These are phyloP conservation scores for Penicillium cataractarum DNA, from an alignment of 495 filamentous ascomycete species.

Conservation along the genomic window DNA sequence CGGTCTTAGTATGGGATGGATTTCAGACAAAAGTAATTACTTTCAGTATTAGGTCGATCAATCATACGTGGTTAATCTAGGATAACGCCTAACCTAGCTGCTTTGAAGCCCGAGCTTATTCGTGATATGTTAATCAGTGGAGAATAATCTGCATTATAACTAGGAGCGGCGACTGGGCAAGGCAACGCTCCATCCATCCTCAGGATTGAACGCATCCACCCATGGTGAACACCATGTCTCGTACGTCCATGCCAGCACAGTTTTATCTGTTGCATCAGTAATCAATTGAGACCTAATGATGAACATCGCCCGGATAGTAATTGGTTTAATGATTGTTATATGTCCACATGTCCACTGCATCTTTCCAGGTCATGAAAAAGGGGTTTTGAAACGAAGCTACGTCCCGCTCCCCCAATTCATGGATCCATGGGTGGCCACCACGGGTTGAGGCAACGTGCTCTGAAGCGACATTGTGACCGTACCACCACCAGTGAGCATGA, in stretches of 20 bases:
- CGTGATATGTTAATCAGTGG: neutral
- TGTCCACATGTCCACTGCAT: constrained; percentile 4
- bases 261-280: neutral
- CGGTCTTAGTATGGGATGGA: neutral
- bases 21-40: neutral
- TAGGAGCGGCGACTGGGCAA: neutral
- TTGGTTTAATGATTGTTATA: neutral
- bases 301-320: constrained; percentile 1
- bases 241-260: neutral
- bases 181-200: neutral
- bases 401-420: constrained; percentile 3
- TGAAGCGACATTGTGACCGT: constrained; percentile 1
- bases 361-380: constrained; percentile 4
- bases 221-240: neutral
- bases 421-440: constrained; percentile 3
- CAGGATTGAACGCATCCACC: neutral
- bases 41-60: neutral
- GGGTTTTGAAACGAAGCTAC: constrained; percentile 1
- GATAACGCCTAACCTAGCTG: neutral
- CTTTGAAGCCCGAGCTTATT: neutral
- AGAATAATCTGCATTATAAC: neutral
- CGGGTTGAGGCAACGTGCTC: neutral
- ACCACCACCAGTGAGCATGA: constrained; percentile 4
- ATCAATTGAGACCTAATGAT: neutral
- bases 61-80: neutral